Evolutionary conservation across 257 asterid genomes (phyloP), one percentile per base, ranked within the genome.

Genomic region (Solanum chiquidenum): DNA sequence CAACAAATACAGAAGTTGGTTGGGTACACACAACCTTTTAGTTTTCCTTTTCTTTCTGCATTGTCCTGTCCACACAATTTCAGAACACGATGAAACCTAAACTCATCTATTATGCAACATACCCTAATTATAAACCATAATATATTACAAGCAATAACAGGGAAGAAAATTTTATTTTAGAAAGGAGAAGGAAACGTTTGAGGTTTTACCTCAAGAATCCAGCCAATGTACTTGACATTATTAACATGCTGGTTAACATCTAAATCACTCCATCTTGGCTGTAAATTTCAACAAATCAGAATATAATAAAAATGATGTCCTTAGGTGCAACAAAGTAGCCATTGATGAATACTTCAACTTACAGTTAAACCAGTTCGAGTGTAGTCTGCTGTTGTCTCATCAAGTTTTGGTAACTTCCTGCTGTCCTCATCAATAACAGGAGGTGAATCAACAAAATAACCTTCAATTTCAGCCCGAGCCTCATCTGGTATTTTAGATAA

Each of bases 191-290:
- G 77, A 34, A 62, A 31, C 8, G 18, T 20, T 3, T 64, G 31
- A 72, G 25, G n/a, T 83, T 80, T 87, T 89, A 97, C 99, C 99
- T 97, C 99, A 73, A 97, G 96, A 91, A 97, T 94, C 99, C 99
- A 97, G 86, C 96, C 98, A 83, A 97, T 91, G 86, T 97, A 97
- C 89, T 97, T 97, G 87, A 97, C 99, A 88, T 97, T 97, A 86
- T 97, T 97, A 91, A 97, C 99, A 89, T 97, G 99, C 91, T 93
- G 98, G 90, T 97, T 97, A 42, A 96, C 96, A 91, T 97, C 99
- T 29, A 97, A 90, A 86, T 97, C 99, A 49, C 93, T 92, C 99
- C 99, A 97, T 90, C 92, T 94, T 86, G 98, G 97, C 98, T 95
- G 98, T 90, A 93, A 14, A 68, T 62, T 73, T 88, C 33, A 31